Base-by-base conservation (phyloP, 371 early-diverging fungal genomes). In the Conidiobolus incongruus region DNA sequence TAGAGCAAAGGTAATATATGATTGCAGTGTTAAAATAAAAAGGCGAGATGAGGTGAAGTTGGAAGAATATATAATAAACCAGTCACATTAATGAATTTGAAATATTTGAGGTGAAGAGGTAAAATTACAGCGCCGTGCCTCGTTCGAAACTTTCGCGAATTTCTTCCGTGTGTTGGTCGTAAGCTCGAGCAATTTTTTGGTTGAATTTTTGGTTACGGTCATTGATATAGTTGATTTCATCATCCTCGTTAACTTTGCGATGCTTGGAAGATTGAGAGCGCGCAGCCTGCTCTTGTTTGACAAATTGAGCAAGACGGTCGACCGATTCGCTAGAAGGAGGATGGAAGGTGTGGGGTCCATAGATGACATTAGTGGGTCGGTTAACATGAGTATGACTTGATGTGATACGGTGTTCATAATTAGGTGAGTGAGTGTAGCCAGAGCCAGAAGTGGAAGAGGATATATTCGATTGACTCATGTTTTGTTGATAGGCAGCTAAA, bases 211-310 rank as follows among this genome's bases (percentile, higher is more conserved):
- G 80, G 57, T 95, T 95, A 60, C 84, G 69, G 45, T 93, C 90
- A 54, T 93, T 93, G 66, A 95, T 93, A 60, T 85, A 92, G 15
- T 88, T 83, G 46, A 95, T 82, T 45, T 86, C 87, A 21, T 82
- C 92, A 36, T 74, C 78, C 28, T 76, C 75, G 48, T 74, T 65
- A 45, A 65, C 58, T 35, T 78, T 70, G 47, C 77, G 70, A 49
- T 77, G 64, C 33, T 69, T 67, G 39, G 77, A 77, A 51, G 73
- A 74, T 34, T 72, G 72, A 22, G 65, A 62, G 23, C 85, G 69
- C 28, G 50, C 29, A 19, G 55, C 65, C 35, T 76, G 74, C 79
- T 89, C 80, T 52, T 82, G 76, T 46, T 73, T 65, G 13, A 86
- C 68, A 38, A 78, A 73, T 2, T 59, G 57, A 1, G 72, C 86